These are phyloP conservation scores for Tubosaeta brunneosetosa DNA, from an alignment of 768 basidiomycete species.

Conservation along the genomic window DNA sequence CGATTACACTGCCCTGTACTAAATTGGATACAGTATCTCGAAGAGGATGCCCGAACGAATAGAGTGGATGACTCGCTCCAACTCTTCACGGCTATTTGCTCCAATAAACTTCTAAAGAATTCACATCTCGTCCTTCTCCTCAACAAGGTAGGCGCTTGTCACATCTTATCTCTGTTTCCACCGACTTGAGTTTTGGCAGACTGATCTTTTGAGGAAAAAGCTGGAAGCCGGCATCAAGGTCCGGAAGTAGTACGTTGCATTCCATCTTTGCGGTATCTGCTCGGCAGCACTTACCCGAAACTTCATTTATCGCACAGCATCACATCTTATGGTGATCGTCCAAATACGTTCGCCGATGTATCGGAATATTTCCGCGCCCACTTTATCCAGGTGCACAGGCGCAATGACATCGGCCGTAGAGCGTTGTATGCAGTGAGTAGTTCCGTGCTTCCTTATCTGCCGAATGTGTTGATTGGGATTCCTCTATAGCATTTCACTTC, in stretches of 20 bases:
- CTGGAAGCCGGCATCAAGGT: slow-evolving; percentile 63
- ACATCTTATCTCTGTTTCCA: not conserved
- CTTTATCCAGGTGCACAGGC: slow-evolving; percentile 69
- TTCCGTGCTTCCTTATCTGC: not conserved
- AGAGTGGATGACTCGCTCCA: slow-evolving; percentile 79
- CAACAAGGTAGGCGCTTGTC: slow-evolving; percentile 55
- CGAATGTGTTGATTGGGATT: slow-evolving; percentile 7
- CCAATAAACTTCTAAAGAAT: slow-evolving; percentile 67
- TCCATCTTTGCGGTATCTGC: not conserved
- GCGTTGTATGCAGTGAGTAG: slow-evolving; percentile 60
- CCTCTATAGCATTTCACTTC: slow-evolving; percentile 62
- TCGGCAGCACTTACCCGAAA: not conserved
- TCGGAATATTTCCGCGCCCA: slow-evolving; percentile 83
- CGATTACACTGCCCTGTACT: slow-evolving; percentile 11
- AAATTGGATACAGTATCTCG: slow-evolving; percentile 55
- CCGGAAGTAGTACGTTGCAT: slow-evolving; percentile 63
- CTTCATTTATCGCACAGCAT: slow-evolving; percentile 41
- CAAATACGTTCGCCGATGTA: slow-evolving; percentile 66
- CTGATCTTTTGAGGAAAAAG: slow-evolving; percentile 69
- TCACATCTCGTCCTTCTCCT: slow-evolving; percentile 72
- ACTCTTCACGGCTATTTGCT: slow-evolving; percentile 69
- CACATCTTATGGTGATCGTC: slow-evolving; percentile 69
- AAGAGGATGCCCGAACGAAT: slow-evolving; percentile 76
- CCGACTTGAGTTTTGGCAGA: slow-evolving; percentile 35
- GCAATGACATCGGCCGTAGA: slow-evolving; percentile 55